Conservation (phyloP, 1,139 yeast genomes). For the Taphrina pruni region DNA sequence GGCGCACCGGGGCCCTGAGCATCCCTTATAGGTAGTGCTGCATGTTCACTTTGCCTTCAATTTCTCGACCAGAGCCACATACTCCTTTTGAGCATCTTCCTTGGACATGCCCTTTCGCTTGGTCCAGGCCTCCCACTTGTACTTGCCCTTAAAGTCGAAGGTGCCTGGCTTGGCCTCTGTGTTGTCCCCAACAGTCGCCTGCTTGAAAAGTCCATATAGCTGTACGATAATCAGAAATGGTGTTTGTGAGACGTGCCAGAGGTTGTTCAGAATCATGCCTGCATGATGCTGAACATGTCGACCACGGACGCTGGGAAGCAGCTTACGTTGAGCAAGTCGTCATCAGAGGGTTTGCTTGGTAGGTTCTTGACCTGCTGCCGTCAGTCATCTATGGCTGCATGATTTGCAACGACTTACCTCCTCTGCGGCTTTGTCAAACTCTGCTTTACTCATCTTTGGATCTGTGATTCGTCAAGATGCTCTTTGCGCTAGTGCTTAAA, state of each 20-base stretch:
- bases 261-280: no score
- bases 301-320: background rate
- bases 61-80: constrained; percentile 75
- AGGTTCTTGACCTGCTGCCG: constrained; percentile 56
- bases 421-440: constrained; percentile 39
- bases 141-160: constrained; percentile 80
- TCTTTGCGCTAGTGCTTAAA: no score
- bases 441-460: constrained; percentile 23
- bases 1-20: background rate
- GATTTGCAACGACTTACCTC: constrained; percentile 5
- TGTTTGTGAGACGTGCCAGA: background rate
- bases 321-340: constrained; percentile 69
- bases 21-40: constrained; percentile 50
- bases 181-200: constrained; percentile 96
- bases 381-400: background rate
- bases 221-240: constrained; percentile 44
- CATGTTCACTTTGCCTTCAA: constrained; percentile 61
- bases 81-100: constrained; percentile 88
- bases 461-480: no score
- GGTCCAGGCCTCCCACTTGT: constrained; percentile 98
- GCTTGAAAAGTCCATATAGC: constrained; percentile 88
- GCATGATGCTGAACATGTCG: background rate
- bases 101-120: constrained; percentile 80
- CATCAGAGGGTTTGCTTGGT: constrained; percentile 79
- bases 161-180: constrained; percentile 77